phyloP scores from a whole-genome alignment of 192 early-diverging fungal genomes.

The Gonapodya prolifera region DNA sequence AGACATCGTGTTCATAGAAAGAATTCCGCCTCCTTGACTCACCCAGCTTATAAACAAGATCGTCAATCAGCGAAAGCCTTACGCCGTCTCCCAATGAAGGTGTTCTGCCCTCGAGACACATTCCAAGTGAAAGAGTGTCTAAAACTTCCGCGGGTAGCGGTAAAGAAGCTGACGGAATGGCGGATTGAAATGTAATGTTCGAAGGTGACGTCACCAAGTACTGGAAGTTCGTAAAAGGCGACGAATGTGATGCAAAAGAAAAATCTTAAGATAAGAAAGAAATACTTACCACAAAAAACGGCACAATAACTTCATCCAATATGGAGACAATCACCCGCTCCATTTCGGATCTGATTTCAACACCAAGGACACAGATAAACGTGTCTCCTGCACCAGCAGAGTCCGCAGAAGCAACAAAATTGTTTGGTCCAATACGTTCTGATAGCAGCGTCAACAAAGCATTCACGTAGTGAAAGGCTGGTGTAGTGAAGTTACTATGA shows the following conservation, averaged over 20 bases:
- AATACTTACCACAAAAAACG: background rate
- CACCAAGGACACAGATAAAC: background rate
- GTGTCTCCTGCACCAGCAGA: background rate
- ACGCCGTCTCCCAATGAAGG: no score
- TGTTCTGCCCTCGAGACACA: background rate
- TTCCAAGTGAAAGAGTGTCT: background rate
- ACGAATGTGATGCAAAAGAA: background rate
- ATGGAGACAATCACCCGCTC: background rate
- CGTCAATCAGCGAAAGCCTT: no score
- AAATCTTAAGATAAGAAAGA: background rate
- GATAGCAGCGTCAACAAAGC: background rate
- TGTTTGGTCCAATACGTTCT: background rate
- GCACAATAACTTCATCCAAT: background rate
- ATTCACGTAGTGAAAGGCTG: background rate
- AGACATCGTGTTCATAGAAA: no score
- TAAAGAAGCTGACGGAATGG: background rate
- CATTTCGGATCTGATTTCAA: background rate
- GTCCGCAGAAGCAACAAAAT: background rate
- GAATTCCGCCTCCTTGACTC: no score
- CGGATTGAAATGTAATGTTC: background rate
- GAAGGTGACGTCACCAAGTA: background rate
- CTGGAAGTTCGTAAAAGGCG: background rate
- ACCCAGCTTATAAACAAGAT: no score
- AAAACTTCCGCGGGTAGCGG: background rate
- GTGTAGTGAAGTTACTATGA: no score